A percentile compares a stretch with the other conserved stretches of the same genome.
These are phyloP conservation scores for Staphylotrichum tortipilum DNA, from an alignment of 495 filamentous ascomycete species.

Conservation along the genomic window DNA sequence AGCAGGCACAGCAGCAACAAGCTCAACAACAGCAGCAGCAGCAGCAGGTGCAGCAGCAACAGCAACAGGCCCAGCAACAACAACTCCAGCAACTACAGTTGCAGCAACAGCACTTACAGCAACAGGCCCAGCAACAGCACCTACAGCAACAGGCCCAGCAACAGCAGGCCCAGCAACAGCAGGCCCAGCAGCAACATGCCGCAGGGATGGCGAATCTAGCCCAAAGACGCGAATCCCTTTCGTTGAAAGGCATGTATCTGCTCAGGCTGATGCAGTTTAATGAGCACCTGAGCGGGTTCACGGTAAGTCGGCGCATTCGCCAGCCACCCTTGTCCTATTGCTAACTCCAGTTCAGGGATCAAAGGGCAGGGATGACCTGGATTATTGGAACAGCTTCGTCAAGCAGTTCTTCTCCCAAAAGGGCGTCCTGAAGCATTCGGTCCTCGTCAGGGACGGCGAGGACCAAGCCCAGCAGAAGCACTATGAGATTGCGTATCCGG, in stretches of 20 bases:
- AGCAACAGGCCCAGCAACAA: conserved; percentile 8
- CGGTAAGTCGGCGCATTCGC: conserved; percentile 34
- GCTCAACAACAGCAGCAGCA: background rate
- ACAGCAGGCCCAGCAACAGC: background rate
- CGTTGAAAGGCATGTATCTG: conserved; percentile 50
- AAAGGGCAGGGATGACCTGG: conserved; percentile 51
- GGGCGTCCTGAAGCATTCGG: conserved; percentile 58
- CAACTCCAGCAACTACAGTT: conserved; percentile 18
- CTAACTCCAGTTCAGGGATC: conserved; percentile 36
- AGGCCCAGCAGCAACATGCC: conserved; percentile 9
- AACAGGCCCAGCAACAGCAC: background rate
- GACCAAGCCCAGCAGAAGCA: conserved; percentile 49
- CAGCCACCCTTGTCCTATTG: background rate
- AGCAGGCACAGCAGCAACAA: background rate
- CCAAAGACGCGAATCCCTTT: conserved; percentile 40
- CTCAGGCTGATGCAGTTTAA: conserved; percentile 60
- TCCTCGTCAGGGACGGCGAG: conserved; percentile 38
- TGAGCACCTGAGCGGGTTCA: conserved; percentile 60
- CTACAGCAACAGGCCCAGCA: conserved; percentile 9
- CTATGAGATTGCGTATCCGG: conserved; percentile 67
- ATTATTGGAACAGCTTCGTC: conserved; percentile 69
- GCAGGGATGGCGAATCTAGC: conserved; percentile 20
- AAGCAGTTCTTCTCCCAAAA: conserved; percentile 63
- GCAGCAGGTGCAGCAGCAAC: background rate
- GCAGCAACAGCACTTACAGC: conserved; percentile 12